Base-by-base conservation (phyloP, 2,329 filamentous ascomycete species). In the Apiospora saccharicola region DNA sequence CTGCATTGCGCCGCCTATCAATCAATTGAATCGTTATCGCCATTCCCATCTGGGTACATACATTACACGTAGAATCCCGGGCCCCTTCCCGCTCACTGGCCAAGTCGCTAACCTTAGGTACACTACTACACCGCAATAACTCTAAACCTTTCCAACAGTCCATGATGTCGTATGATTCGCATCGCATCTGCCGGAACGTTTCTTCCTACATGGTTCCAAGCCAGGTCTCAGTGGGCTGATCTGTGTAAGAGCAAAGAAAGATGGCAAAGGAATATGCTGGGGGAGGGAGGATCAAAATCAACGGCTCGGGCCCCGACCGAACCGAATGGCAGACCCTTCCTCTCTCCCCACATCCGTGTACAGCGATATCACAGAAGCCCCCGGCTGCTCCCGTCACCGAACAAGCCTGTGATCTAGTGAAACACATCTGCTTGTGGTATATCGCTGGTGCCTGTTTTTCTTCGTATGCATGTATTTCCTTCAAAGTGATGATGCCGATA, bases 11-110 rank as follows among this genome's bases (percentile, higher is more conserved):
- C 24, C 51, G 24, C 1, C 51, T 34, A 57, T 57, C 51, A n/a
- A 19, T 47, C 19, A 44, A n/a, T n/a, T n/a, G n/a, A 14, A 57
- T 57, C 51, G 51, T 34, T 57, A 57, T 57, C 51, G 51, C 51
- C 19, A 34, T 34, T 34, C 51, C 51, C 30, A 34, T 34, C 51
- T 19, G n/a, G n/a, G n/a, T n/a, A n/a, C n/a, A n/a, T n/a, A 19
- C 16, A 16, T 22, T 7, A 10, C 37, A 41, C 37, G 1, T 22
- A n/a, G 22, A 37, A 61, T 61, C 53, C 53, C 53, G 53, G 53
- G 53, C 53, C 53, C 26, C 37, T 30, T 30, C 26, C 26, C 26
- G 26, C 26, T 22, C 13, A 34, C 53, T 61, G 53, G 22, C 53
- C 19, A 16, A 61, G 53, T 34, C 26, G 51, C 51, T 16, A 57